Conservation (phyloP, 345 rosid species). For the Angophora floribunda region DNA sequence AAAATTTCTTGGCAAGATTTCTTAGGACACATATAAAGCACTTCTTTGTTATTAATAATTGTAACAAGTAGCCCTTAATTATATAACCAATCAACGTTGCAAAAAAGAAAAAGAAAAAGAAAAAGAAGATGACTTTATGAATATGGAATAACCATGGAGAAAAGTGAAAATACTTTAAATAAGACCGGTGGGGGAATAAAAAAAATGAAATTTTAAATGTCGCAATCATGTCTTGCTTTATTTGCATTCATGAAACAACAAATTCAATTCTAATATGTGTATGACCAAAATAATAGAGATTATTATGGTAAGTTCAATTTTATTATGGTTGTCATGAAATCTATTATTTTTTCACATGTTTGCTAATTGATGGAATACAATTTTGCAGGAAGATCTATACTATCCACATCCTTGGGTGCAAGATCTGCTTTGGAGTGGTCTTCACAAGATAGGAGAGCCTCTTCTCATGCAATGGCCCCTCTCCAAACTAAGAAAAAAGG, state of each 20-base stretch:
- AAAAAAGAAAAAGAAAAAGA: neutral
- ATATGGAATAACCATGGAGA: neutral
- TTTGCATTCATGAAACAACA: neutral
- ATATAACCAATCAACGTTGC: neutral
- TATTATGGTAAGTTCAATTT: neutral
- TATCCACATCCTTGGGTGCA: constrained; percentile 40
- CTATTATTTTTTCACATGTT: neutral
- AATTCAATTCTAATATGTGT: neutral
- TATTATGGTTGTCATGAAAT: neutral
- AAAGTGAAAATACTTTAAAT: neutral
- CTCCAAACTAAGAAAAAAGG: constrained; percentile 32
- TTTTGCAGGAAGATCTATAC: constrained; percentile 49
- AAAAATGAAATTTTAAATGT: neutral
- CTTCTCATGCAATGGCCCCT: constrained; percentile 44
- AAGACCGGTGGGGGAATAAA: neutral
- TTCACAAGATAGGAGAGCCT: constrained; percentile 39
- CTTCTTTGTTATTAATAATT: neutral
- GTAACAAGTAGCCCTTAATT: neutral
- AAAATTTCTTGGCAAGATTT: neutral
- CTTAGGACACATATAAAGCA: neutral
- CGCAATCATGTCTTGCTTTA: neutral
- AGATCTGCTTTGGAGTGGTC: constrained; percentile 46
- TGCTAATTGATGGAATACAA: neutral
- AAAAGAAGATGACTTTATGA: neutral
- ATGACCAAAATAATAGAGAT: neutral